Percentiles rank a stretch among this genome's conserved stretches.
Evolutionary conservation across 306 rosid genomes (phyloP).

Genomic region (Malus asiatica): DNA sequence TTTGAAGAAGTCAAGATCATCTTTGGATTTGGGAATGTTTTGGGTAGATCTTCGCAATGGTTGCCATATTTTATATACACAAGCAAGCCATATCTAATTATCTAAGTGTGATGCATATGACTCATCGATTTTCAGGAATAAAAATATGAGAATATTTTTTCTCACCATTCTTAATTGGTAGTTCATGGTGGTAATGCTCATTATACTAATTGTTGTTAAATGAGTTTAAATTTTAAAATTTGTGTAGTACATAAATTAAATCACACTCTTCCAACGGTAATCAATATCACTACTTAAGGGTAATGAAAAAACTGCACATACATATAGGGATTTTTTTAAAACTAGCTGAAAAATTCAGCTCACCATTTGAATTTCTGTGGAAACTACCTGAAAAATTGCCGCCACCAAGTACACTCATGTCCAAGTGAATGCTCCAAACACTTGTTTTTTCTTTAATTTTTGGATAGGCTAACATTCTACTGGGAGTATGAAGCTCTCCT

Average conservation of each 20-base stretch:
- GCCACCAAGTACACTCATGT: not conserved
- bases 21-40: conserved; percentile 28
- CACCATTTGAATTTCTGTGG: not conserved
- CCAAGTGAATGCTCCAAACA: not conserved
- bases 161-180: no score
- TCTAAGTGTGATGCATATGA: not conserved
- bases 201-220: no score
- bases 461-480: not conserved
- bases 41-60: conserved; percentile 21
- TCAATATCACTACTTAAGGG: no score
- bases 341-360: no score
- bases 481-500: no score
- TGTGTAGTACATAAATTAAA: no score
- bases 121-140: not conserved
- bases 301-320: no score
- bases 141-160: no score
- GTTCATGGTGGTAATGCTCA: not conserved
- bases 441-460: not conserved
- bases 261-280: no score
- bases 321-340: no score
- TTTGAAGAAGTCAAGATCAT: conserved; percentile 23
- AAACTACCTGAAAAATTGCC: not conserved
- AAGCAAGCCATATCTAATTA: not conserved
- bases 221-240: no score
- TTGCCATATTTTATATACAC: conserved; percentile 8